These are phyloP conservation scores for Triticum timopheevii DNA, from an alignment of 176 grass and related monocot genomes.

Conservation along the genomic window DNA sequence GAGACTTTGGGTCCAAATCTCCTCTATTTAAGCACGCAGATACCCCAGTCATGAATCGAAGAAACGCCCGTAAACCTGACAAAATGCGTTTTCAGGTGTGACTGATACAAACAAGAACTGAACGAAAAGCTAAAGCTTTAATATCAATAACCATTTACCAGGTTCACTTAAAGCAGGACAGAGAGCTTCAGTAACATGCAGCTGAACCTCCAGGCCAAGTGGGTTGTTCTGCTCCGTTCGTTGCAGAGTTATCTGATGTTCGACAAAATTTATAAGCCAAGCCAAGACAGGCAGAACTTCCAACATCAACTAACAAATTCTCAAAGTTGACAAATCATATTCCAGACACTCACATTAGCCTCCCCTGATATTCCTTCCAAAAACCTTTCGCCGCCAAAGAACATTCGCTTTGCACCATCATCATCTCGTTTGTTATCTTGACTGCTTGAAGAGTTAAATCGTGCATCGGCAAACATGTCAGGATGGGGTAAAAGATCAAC, in stretches of 20 bases:
- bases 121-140: conserved; percentile 33
- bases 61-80: conserved; percentile 87
- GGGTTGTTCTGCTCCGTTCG: conserved; percentile 90
- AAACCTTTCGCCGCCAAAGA: conserved; percentile 97
- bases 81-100: conserved; percentile 28
- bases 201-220: conserved; percentile 91
- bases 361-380: conserved; percentile 99
- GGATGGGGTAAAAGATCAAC: conserved; percentile 96
- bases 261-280: conserved; percentile 36
- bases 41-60: conserved; percentile 95
- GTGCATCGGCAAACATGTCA: conserved; percentile 95
- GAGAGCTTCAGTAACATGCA: conserved; percentile 97
- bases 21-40: conserved; percentile 93
- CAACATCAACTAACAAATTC: conserved; percentile 23
- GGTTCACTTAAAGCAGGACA: conserved; percentile 98
- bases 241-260: conserved; percentile 83
- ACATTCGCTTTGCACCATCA: conserved; percentile 90
- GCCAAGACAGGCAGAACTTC: conserved; percentile 13
- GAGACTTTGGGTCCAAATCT: conserved; percentile 83
- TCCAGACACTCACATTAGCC: conserved; percentile 72
- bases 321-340: conserved; percentile 19
- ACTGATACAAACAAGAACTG: conserved; percentile 16
- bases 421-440: conserved; percentile 67
- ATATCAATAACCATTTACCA: conserved; percentile 50
- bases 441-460: conserved; percentile 62